phyloP scores from a whole-genome alignment of 257 asterid genomes.

The Lycium barbarum region DNA sequence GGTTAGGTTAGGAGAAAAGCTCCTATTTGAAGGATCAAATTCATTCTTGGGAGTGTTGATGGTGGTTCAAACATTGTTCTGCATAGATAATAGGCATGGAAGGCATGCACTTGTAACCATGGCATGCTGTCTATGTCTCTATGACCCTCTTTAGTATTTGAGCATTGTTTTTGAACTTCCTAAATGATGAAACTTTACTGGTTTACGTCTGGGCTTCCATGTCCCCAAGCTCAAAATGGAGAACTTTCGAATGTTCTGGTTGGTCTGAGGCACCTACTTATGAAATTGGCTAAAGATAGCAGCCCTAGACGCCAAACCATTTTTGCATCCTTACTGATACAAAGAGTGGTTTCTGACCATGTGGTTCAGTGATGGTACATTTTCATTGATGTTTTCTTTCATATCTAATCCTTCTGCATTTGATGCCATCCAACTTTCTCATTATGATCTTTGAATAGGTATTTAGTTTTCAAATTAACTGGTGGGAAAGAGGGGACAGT shows the following conservation, averaged over 20 bases:
- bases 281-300: not conserved
- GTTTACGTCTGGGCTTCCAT: not conserved
- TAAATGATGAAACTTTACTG: not conserved
- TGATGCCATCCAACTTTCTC: not conserved
- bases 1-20: not conserved
- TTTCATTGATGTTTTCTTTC: not conserved
- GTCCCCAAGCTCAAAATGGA: not conserved
- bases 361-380: not conserved
- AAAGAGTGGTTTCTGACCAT: not conserved
- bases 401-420: not conserved
- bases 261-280: not conserved
- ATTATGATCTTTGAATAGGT: conserved; percentile 12
- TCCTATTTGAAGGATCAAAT: not conserved
- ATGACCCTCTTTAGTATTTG: not conserved
- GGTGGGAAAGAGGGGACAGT: not conserved
- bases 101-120: conserved; percentile 14
- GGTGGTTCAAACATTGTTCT: not conserved
- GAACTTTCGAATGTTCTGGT: not conserved
- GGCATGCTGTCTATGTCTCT: not conserved
- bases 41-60: not conserved
- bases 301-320: conserved; percentile 20
- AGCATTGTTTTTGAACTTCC: not conserved
- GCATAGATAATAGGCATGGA: not conserved
- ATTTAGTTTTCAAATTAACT: not conserved
- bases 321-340: conserved; percentile 2